phyloP scores from a whole-genome alignment of 371 early-diverging fungal species.

The Catenaria anguillulae region DNA sequence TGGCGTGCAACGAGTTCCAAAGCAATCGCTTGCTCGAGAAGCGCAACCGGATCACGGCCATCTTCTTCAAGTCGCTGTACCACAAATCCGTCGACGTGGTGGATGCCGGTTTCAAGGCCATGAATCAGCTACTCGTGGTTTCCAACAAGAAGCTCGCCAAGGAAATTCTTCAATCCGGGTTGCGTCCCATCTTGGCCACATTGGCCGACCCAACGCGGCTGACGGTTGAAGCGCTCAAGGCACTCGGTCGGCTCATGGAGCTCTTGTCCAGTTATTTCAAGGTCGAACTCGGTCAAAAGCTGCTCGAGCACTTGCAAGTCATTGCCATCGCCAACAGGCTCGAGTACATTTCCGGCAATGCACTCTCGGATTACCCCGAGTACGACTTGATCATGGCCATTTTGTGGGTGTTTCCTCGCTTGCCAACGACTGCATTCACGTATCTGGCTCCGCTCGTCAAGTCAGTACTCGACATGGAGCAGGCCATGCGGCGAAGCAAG shows the following conservation, averaged over 20 bases:
- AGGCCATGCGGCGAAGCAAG: slow-evolving; percentile 52
- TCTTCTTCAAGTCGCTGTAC: slow-evolving; percentile 95
- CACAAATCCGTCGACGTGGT: slow-evolving; percentile 83
- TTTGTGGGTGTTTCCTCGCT: slow-evolving; percentile 74
- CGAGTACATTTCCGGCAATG: slow-evolving; percentile 59
- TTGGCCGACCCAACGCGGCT: slow-evolving; percentile 84
- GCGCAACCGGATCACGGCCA: slow-evolving; percentile 78
- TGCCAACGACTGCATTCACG: slow-evolving; percentile 81
- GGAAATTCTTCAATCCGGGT: slow-evolving; percentile 88
- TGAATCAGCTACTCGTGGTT: slow-evolving; percentile 70
- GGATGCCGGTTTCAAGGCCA: slow-evolving; percentile 83
- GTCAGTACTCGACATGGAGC: slow-evolving; percentile 69
- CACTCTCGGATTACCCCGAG: slow-evolving; percentile 74
- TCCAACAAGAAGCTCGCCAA: slow-evolving; percentile 79
- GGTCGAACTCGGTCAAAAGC: slow-evolving; percentile 91
- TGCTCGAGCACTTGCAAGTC: slow-evolving; percentile 83
- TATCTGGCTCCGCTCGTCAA: slow-evolving; percentile 81
- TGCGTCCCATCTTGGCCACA: slow-evolving; percentile 87
- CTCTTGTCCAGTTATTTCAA: slow-evolving; percentile 94
- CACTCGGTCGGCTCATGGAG: slow-evolving; percentile 80
- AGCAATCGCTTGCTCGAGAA: slow-evolving; percentile 64
- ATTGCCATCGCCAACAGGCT: slow-evolving; percentile 81
- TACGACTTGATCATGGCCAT: slow-evolving; percentile 87
- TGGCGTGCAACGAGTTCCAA: slow-evolving; percentile 70
- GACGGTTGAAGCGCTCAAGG: slow-evolving; percentile 82